phyloP scores from a whole-genome alignment of 768 basidiomycete species.

The Lactarius quietus region DNA sequence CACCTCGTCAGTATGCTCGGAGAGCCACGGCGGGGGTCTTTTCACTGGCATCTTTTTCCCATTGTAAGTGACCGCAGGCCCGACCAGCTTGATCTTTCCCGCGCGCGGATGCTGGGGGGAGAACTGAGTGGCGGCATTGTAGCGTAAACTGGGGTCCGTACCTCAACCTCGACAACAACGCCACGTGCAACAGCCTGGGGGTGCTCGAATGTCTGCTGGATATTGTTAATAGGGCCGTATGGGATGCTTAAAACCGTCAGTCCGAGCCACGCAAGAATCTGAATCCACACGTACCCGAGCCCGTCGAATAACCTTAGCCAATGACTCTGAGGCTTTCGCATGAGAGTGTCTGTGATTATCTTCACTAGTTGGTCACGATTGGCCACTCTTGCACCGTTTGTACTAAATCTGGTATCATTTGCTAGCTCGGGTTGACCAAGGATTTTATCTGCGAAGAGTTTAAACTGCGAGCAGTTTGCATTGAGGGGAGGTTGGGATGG shows the following conservation, averaged over 20 bases:
- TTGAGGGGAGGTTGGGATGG: neutral
- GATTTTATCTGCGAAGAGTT: slow-evolving; percentile 57
- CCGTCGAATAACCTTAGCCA: slow-evolving; percentile 79
- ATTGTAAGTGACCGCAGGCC: slow-evolving; percentile 40
- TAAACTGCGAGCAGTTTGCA: slow-evolving; percentile 50
- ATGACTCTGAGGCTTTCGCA: slow-evolving; percentile 54
- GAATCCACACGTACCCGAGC: slow-evolving; percentile 55
- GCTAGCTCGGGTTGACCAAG: slow-evolving; percentile 58
- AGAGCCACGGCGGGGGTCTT: slow-evolving; percentile 43
- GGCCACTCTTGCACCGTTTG: slow-evolving; percentile 70
- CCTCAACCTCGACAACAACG: slow-evolving; percentile 75
- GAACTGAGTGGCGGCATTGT: neutral
- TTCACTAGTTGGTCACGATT: slow-evolving; percentile 67
- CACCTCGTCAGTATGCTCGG: slow-evolving; percentile 42
- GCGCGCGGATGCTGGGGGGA: slow-evolving; percentile 35
- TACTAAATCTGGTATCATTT: slow-evolving; percentile 59
- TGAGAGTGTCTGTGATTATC: slow-evolving; percentile 61
- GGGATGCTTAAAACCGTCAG: slow-evolving; percentile 53
- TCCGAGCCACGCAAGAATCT: neutral
- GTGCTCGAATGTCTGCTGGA: slow-evolving; percentile 84
- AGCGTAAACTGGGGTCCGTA: slow-evolving; percentile 35
- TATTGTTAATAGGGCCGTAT: slow-evolving; percentile 90
- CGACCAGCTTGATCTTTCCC: slow-evolving; percentile 41
- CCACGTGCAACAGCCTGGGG: slow-evolving; percentile 78
- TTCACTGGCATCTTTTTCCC: slow-evolving; percentile 37